These are phyloP conservation scores for Debaryomyces robertsiae DNA, from an alignment of 1,139 yeast species.

Conservation along the genomic window DNA sequence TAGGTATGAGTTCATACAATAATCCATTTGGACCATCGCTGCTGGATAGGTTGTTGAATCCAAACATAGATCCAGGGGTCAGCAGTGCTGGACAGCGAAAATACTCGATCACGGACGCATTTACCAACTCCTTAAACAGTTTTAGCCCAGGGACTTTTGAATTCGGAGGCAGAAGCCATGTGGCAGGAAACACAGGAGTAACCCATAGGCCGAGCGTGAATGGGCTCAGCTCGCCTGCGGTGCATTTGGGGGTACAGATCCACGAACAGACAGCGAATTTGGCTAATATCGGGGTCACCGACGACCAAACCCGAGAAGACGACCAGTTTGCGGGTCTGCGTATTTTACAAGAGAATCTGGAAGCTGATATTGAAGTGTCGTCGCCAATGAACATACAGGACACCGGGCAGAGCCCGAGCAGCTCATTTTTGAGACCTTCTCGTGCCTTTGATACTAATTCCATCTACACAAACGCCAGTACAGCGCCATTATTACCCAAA, in stretches of 20 bases:
- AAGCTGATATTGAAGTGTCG: slow-evolving; percentile 22
- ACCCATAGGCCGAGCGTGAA: slow-evolving; percentile 15
- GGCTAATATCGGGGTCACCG: slow-evolving; percentile 62
- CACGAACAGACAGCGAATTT: slow-evolving; percentile 67
- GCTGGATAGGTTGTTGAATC: not conserved
- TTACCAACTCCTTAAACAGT: slow-evolving; percentile 23
- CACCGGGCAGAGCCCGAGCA: no score
- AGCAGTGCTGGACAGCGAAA: slow-evolving; percentile 17
- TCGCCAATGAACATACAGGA: slow-evolving; percentile 31
- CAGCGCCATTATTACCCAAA: not conserved
- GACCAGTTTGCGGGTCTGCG: slow-evolving; percentile 4
- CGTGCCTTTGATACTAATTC: not conserved
- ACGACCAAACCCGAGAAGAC: slow-evolving; percentile 27
- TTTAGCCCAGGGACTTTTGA: slow-evolving; percentile 36
- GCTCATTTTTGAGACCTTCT: no score
- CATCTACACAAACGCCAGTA: not conserved
- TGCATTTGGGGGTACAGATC: slow-evolving; percentile 52
- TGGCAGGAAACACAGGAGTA: slow-evolving; percentile 31
- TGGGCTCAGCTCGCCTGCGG: slow-evolving; percentile 33
- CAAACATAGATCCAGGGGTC: not conserved
- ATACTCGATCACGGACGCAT: slow-evolving; percentile 31
- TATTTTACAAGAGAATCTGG: slow-evolving; percentile 3
- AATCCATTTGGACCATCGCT: slow-evolving; percentile 6
- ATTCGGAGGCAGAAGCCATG: slow-evolving; percentile 49
- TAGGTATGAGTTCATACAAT: slow-evolving; percentile 5